Evolutionary conservation across 148 eudicot species (phyloP).

Genomic region (Persicaria tinctoria): DNA sequence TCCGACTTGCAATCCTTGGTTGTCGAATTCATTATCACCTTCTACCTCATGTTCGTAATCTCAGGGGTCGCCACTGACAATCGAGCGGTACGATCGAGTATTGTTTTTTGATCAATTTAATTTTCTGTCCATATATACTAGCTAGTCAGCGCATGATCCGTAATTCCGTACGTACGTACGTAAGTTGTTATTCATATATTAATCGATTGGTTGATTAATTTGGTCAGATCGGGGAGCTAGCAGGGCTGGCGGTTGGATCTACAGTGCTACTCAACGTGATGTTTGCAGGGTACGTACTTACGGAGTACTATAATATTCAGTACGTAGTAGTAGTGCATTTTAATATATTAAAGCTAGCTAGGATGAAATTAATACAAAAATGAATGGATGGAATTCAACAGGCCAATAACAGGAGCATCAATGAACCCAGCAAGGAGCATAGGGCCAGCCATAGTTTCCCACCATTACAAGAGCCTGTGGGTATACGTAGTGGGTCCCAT

Average conservation of each 20-base stretch:
- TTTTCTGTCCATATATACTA: no score
- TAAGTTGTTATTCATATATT: no score
- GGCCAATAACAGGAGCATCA: conserved; percentile 37
- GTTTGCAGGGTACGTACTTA: conserved; percentile 31
- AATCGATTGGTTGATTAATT: background rate
- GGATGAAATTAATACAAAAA: no score
- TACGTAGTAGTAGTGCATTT: no score
- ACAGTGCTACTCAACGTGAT: conserved; percentile 47
- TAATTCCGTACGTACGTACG: no score
- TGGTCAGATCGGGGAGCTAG: conserved; percentile 47
- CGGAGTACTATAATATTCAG: no score
- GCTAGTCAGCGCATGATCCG: no score
- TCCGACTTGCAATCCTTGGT: conserved; percentile 32
- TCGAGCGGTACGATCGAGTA: conserved; percentile 26
- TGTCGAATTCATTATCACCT: conserved; percentile 45
- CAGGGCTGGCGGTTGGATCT: conserved; percentile 59
- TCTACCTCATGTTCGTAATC: conserved; percentile 51
- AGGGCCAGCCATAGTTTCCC: conserved; percentile 43
- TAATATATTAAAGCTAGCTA: no score
- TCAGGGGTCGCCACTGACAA: conserved; percentile 45
- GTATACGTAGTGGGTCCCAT: conserved; percentile 38
- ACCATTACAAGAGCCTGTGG: conserved; percentile 33
- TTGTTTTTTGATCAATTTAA: no score
- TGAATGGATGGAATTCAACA: no score
- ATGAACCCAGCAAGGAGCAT: conserved; percentile 55